Evolutionary conservation across 441 rosid species (phyloP).

Genomic region (Codiaeum variegatum): DNA sequence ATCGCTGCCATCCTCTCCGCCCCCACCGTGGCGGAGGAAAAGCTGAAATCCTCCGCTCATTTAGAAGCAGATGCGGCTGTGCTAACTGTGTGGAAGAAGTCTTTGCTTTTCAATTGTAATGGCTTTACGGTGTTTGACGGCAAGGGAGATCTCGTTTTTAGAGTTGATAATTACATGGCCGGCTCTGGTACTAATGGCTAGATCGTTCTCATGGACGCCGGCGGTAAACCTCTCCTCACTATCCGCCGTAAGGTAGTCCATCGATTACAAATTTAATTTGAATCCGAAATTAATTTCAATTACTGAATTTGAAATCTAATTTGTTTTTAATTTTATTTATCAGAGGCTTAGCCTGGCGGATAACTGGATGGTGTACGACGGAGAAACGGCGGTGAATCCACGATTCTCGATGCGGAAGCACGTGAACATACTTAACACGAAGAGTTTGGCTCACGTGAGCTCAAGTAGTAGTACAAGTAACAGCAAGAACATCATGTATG

Average conservation of each 20-base stretch:
- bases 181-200: constrained; percentile 38
- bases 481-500: constrained; percentile 40
- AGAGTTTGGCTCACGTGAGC: constrained; percentile 51
- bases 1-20: constrained; percentile 16
- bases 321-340: neutral
- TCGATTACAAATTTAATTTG: neutral
- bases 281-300: neutral
- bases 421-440: constrained; percentile 40
- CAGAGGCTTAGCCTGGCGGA: constrained; percentile 77
- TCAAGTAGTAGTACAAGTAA: neutral
- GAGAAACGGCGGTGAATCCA: constrained; percentile 58
- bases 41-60: neutral
- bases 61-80: constrained; percentile 26
- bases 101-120: constrained; percentile 80
- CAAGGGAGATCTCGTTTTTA: constrained; percentile 64
- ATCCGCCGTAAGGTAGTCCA: constrained; percentile 76
- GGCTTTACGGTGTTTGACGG: constrained; percentile 81
- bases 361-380: constrained; percentile 75
- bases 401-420: constrained; percentile 52
- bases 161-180: constrained; percentile 83
- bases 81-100: constrained; percentile 92
- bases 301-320: neutral
- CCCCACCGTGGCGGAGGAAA: neutral
- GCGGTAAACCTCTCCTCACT: constrained; percentile 81
- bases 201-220: constrained; percentile 84